Base-by-base conservation (phyloP, 192 early-diverging fungal species). In the Pilobolus umbonatus region DNA sequence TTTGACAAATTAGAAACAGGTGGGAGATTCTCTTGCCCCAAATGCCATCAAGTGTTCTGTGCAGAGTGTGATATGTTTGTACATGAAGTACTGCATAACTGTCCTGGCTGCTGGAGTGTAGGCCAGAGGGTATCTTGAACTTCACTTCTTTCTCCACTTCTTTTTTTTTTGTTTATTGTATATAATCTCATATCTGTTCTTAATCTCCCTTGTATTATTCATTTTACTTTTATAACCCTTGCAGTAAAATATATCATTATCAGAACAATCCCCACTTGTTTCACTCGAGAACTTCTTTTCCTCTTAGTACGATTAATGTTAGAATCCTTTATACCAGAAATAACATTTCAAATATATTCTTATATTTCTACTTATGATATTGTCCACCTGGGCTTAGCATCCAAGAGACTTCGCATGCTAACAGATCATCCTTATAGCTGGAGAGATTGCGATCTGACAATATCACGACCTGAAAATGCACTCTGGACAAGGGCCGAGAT, bases 21-120 rank as follows among this genome's bases (percentile, higher is more conserved):
- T 34, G 39, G 28, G 0, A 72, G 85, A 17, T 92, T 83, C 63
- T 73, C 81, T 31, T 98, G 95, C 70, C 80, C 79, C 14, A 74
- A 80, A 19, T 98, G 95, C 66, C 66, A 75, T 28, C 67, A 92
- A 25, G 73, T 78, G 30, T 96, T 90, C 65, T 98, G 95, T 62
- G 63, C 86, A 25, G 95, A 98, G 29, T 98, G 95, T 69, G 95
- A 98, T 71, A 54, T 91, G 2, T 98, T 88, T 75, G 78, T 93
- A 22, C 95, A 98, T 63, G 93, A 98, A 62, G 87, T 88, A 15
- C 73, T 98, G 29, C 91, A 93, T 59, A 93, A 91, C 62, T 98
- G 95, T 69, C 86, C 88, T 0, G 85, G 85, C 24, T 91, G 89
- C 29, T 67, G 77, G 63, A 64, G 68, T 36, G 42, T 53, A 8